Base-by-base conservation (phyloP, 768 basidiomycete species). In the Floccularia luteovirens region DNA sequence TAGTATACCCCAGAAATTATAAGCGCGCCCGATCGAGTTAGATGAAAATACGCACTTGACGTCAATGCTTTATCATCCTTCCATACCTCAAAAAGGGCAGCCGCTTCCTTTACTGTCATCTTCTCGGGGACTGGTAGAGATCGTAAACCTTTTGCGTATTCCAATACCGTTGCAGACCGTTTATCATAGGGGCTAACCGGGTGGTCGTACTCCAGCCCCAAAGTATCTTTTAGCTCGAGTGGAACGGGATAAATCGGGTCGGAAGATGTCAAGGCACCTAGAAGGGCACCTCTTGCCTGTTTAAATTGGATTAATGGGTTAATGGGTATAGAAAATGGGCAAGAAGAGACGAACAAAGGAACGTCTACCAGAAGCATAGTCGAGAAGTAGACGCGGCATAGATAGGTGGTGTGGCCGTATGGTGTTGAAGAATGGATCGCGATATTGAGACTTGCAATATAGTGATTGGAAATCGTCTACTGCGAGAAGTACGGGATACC, bases 401-500 rank as follows among this genome's bases (percentile, higher is more conserved):
- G 86, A 81, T 4, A 96, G 66, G 49, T 93, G 84, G 49, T 82
- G 86, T 0, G 88, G 67, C 42, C 80, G 75, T 39, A 94, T 77
- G 7, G 64, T 52, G 5, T 66, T 63, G 59, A 79, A 89, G 31
- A 80, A 77, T 10, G 85, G 84, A 42, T 88, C 80, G 19, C 78
- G 75, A 61, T 93, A 93, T 20, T 62, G 53, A 0, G 83, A 76
- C 33, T 66, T 62, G 53, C 74, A 66, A 51, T 87, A 90, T 19
- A 96, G 58, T 0, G 88, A 72, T 56, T 94, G 92, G 56, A 89
- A 78, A 49, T 94, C 91, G 48, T 96, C 92, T 1, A 93, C 67
- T 0, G 90, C 91, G 22, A 93, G 62, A 4, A 96, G 55, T 2
- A 94, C 83, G 0, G 90, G 90, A 50, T 69, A 64, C 31, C 89